Evolutionary conservation across 306 rosid genomes (phyloP), one percentile per base, ranked within the genome.

Genomic region (Castanea crenata): DNA sequence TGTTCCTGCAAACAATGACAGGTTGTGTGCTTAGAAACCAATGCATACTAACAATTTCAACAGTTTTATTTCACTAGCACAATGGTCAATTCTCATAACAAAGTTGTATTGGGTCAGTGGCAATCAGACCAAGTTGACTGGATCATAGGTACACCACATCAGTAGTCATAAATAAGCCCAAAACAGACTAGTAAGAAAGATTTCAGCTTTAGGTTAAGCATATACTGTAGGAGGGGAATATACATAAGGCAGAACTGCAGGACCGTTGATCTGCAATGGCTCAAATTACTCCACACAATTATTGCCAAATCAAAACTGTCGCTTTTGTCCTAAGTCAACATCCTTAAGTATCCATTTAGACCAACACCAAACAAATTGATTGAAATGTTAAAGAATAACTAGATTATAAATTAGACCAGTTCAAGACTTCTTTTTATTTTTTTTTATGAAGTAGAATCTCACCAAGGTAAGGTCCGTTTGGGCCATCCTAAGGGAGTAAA

Each of bases 1-100:
- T 81, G 88, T 79, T 88, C 96, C 95, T 94, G 92, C 81, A 70
- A 68, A 59, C 67, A 81, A 72, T 83, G 74, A 80, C 19, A 62
- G 51, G 70, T 44, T 19, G 27, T 19, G 27, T 4, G 41, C 58
- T 57, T 55, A 61, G 62, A 72, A 55, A 73, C 73, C 65, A 69
- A 58, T 23, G 65, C 49, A 70, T 55, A 58, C 57, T 44, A 64
- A 73, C 51, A 56, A n/a, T 19, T n/a, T 5, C 9, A 82, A 67
- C 54, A 11, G 57, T 10, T 31, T 19, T 20, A 19, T 41, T 12
- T 41, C 75, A 14, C 38, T 1, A 27, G 25, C 12, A 67, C 35
- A 35, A 3, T 14, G 12, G 3, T 19, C 0, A 13, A 29, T 12
- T 29, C 52, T 67, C 72, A 9, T 18, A 19, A 67, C 1, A 19